A percentile compares a stretch with the other conserved stretches of the same genome.
phyloP scores from a whole-genome alignment of 2,329 filamentous ascomycete species.

The Aspergillus latus region DNA sequence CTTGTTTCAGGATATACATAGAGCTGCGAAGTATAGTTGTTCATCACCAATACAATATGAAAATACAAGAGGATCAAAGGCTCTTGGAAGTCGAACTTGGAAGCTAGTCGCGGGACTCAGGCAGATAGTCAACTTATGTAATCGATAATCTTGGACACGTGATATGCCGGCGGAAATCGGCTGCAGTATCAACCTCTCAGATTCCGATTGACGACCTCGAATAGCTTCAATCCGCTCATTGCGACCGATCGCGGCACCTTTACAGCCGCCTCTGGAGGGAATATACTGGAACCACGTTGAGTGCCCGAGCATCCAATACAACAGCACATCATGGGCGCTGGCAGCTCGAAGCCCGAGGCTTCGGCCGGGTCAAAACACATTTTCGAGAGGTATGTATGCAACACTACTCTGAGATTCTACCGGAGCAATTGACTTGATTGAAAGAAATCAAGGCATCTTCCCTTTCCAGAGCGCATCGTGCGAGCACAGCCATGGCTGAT shows the following conservation, averaged over 20 bases:
- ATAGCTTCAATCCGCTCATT: conserved; percentile 10
- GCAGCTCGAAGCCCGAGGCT: conserved; percentile 60
- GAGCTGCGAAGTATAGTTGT: no score
- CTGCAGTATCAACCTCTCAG: conserved; percentile 18
- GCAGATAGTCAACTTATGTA: conserved; percentile 11
- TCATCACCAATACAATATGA: no score
- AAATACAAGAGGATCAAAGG: no score
- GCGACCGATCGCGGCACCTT: conserved; percentile 3
- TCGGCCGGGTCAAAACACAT: conserved; percentile 56
- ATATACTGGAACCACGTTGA: background rate
- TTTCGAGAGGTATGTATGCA: conserved; percentile 55
- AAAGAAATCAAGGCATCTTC: no score
- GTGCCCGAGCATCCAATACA: background rate
- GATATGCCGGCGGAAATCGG: conserved; percentile 27
- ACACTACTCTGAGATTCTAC: background rate
- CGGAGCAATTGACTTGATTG: background rate
- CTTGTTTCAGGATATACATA: no score
- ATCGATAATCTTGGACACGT: conserved; percentile 15
- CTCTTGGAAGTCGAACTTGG: no score
- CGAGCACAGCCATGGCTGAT: background rate
- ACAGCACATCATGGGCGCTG: conserved; percentile 56
- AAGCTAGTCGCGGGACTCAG: no score
- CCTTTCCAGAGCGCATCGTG: background rate
- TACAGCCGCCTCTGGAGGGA: background rate
- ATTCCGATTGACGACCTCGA: conserved; percentile 20